These are phyloP conservation scores for Lindgomyces ingoldianus DNA, from an alignment of 495 filamentous ascomycete genomes.

Conservation along the genomic window DNA sequence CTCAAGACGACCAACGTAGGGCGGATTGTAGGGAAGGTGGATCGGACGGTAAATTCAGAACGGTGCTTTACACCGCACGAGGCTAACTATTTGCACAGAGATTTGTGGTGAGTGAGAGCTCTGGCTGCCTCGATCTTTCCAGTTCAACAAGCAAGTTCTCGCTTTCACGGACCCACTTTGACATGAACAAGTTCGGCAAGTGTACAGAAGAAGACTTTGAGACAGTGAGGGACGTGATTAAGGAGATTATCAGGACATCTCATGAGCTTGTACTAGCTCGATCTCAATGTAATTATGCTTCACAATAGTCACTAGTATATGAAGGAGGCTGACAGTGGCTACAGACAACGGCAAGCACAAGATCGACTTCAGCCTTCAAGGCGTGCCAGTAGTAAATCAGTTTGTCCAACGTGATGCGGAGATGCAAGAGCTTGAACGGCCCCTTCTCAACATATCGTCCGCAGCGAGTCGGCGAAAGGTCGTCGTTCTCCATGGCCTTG, in stretches of 20 bases:
- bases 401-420: too few species aligned
- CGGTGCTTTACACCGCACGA: too few species aligned
- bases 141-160: conserved; percentile 20
- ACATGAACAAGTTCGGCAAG: conserved; percentile 37
- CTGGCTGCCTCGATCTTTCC: conserved; percentile 28
- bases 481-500: conserved; percentile 2
- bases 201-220: conserved; percentile 26
- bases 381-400: too few species aligned
- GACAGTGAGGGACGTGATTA: conserved; percentile 25
- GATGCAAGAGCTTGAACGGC: too few species aligned
- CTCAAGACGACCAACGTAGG: conserved; percentile 26
- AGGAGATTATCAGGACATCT: conserved; percentile 19
- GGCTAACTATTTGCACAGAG: too few species aligned
- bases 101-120: conserved; percentile 32
- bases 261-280: conserved; percentile 9
- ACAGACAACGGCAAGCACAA: too few species aligned
- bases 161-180: conserved; percentile 30
- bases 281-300: too few species aligned
- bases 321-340: too few species aligned
- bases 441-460: too few species aligned
- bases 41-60: not conserved
- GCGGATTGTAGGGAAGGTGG: conserved; percentile 1
- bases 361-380: too few species aligned
- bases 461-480: too few species aligned
- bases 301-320: too few species aligned